Conservation (phyloP, 1,139 yeast genomes). For the Candida tetrigidarum region DNA sequence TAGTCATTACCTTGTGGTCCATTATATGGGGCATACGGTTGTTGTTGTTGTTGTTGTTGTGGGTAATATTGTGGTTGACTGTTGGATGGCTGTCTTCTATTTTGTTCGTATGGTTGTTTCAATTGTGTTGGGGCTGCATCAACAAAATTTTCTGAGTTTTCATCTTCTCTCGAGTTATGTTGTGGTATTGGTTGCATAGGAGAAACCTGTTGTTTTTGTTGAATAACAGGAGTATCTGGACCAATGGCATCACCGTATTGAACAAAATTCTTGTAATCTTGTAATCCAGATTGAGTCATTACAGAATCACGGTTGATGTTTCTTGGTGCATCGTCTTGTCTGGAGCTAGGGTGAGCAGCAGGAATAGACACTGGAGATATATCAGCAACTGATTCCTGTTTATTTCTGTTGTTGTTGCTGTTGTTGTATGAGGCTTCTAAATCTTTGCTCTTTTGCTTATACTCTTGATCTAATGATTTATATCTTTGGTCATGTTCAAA, state of each 20-base stretch:
- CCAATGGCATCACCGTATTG: constrained; percentile 35
- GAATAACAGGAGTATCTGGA: constrained; percentile 8
- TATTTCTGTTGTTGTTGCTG: constrained; percentile 6
- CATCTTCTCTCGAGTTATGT: background rate
- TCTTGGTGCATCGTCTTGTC: constrained; percentile 6
- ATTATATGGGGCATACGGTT: constrained; percentile 13
- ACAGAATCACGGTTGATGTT: constrained; percentile 20
- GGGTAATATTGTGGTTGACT: constrained; percentile 26
- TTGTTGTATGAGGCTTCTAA: constrained; percentile 12
- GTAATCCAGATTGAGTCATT: constrained; percentile 31
- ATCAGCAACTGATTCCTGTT: constrained; percentile 6
- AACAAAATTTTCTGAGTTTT: constrained; percentile 11
- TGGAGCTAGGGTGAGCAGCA: constrained; percentile 16
- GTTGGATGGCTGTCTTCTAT: constrained; percentile 19
- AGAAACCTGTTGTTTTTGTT: constrained; percentile 3
- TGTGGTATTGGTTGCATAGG: constrained; percentile 8
- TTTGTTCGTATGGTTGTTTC: background rate
- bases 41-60: too few species aligned
- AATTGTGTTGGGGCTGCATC: constrained; percentile 7
- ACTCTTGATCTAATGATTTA: constrained; percentile 7
- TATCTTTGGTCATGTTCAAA: constrained; percentile 12
- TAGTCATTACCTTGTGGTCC: background rate
- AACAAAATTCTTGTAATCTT: constrained; percentile 51
- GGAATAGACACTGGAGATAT: constrained; percentile 17
- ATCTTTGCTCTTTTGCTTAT: constrained; percentile 12